Evolutionary conservation across 179 eudicot genomes (phyloP), one percentile per base, ranked within the genome.

Genomic region (Sideroxylon spinosum): DNA sequence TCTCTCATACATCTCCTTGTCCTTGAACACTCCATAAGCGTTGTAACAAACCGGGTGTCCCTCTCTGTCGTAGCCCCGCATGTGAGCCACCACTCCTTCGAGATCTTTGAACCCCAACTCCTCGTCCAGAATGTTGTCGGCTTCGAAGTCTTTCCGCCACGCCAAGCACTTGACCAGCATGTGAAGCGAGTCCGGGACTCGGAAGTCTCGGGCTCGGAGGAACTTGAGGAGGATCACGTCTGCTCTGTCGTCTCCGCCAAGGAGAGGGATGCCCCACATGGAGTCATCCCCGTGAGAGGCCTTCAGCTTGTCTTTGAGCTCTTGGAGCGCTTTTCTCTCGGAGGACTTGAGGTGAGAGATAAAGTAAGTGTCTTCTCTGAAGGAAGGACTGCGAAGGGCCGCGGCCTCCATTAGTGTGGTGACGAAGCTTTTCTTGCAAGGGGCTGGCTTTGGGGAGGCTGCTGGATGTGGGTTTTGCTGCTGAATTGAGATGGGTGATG

Each of bases 41-140:
- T 95, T 95, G 78, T 95, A 95, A 63, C 98, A 95, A 20, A 91
- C 93, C 0, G 97, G 98, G 65, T 91, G 98, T 0, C 97, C 98
- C 6, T 86, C 87, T 46, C 86, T 86, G 67, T 95, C 97, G 74
- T 57, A 89, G 7, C 92, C 98, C 16, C 89, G 84, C 98, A 95
- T 95, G 57, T 95, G 93, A 4, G 98, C 98, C 19, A 95, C 98
- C 0, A 90, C 82, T 0, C 97, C 98, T 68, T 93, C 98, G 0
- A 93, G 84, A 17, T 95, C 98, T 78, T 89, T 88, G 56, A 93
- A 95, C 52, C 89, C 95, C 65, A 85, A 66, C 0, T 93, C 98
- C 71, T 89, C 91, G 0, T 91, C 98, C 22, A 86, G 79, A 17
- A 95, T 81, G 7, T 48, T 68, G 53, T 95, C 98, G 13, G 97